Percentiles rank a stretch among this genome's conserved stretches.
These are phyloP conservation scores for Geotrichum klebahnii DNA, from an alignment of 1,139 yeast genomes.

Conservation along the genomic window DNA sequence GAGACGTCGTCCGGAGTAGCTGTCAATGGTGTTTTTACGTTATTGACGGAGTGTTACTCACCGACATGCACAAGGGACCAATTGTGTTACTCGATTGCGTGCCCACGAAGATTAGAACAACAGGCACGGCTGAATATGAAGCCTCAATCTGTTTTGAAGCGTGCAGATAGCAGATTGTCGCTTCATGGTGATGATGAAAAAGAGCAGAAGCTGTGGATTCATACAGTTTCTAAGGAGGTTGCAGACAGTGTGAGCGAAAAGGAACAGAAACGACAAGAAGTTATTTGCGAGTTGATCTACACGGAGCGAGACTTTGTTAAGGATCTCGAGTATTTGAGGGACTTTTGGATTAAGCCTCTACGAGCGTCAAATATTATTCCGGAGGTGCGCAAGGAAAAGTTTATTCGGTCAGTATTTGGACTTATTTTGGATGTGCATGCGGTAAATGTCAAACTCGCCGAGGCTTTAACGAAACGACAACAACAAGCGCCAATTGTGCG, in stretches of 20 bases:
- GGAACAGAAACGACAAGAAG: conserved; percentile 91
- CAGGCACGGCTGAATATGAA: conserved; percentile 88
- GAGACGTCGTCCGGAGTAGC: conserved; percentile 29
- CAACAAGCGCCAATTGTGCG: conserved; percentile 82
- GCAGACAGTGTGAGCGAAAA: conserved; percentile 75
- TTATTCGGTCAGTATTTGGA: conserved; percentile 86
- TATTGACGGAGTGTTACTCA: conserved; percentile 90
- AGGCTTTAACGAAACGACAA: conserved; percentile 83
- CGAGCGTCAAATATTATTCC: conserved; percentile 84
- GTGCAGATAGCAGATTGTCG: conserved; percentile 78
- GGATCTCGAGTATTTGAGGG: conserved; percentile 88
- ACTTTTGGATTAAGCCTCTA: conserved; percentile 89
- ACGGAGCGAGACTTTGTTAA: conserved; percentile 95
- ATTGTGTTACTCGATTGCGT: conserved; percentile 91
- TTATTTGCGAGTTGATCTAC: conserved; percentile 87
- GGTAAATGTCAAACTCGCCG: conserved; percentile 79
- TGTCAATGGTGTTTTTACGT: conserved; percentile 88
- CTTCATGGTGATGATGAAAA: conserved; percentile 73
- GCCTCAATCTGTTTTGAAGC: conserved; percentile 79
- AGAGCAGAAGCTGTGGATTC: conserved; percentile 88
- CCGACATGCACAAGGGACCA: conserved; percentile 91
- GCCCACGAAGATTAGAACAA: conserved; percentile 93
- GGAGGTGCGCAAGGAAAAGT: conserved; percentile 81
- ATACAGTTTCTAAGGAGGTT: conserved; percentile 77
- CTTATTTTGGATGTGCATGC: conserved; percentile 84